Evolutionary conservation across 2,329 filamentous ascomycete genomes (phyloP).

Genomic region (Aspergillus quadrilineatus): DNA sequence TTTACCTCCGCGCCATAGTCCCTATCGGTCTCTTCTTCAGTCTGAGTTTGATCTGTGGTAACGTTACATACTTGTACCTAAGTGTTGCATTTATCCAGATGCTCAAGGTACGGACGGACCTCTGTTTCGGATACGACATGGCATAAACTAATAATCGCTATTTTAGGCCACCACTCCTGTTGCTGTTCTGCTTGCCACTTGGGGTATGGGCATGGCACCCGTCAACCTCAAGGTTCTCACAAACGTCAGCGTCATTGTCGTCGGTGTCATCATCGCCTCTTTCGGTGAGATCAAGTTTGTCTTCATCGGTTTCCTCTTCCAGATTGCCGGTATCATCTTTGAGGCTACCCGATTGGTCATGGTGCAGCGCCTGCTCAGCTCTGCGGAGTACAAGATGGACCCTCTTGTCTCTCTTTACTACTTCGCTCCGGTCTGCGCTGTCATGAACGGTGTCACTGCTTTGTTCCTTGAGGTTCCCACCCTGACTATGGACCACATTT

Average conservation of each 20-base stretch:
- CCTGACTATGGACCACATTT: constrained; percentile 66
- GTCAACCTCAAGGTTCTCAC: constrained; percentile 83
- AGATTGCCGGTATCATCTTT: constrained; percentile 73
- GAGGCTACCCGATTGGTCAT: constrained; percentile 80
- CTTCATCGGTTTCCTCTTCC: constrained; percentile 63
- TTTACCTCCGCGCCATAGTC: constrained; percentile 89
- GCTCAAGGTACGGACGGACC: constrained; percentile 70
- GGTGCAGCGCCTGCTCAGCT: constrained; percentile 78
- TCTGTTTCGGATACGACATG: neutral
- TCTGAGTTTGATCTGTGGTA: constrained; percentile 91
- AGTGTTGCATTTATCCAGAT: constrained; percentile 97
- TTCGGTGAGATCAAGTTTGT: constrained; percentile 93
- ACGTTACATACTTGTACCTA: constrained; percentile 90
- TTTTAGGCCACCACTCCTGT: constrained; percentile 85
- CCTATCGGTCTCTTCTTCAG: constrained; percentile 96
- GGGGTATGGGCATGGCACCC: constrained; percentile 79
- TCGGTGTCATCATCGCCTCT: constrained; percentile 92
- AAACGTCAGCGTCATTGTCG: constrained; percentile 91
- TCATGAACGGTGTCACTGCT: constrained; percentile 74
- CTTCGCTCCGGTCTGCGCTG: constrained; percentile 79
- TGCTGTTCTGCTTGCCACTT: constrained; percentile 84
- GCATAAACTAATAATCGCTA: constrained; percentile 11
- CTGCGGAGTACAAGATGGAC: constrained; percentile 81
- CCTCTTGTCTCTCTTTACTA: constrained; percentile 86
- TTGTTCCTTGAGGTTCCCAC: constrained; percentile 66